Conservation (phyloP, 768 basidiomycete genomes). For the Epithele typhae region DNA sequence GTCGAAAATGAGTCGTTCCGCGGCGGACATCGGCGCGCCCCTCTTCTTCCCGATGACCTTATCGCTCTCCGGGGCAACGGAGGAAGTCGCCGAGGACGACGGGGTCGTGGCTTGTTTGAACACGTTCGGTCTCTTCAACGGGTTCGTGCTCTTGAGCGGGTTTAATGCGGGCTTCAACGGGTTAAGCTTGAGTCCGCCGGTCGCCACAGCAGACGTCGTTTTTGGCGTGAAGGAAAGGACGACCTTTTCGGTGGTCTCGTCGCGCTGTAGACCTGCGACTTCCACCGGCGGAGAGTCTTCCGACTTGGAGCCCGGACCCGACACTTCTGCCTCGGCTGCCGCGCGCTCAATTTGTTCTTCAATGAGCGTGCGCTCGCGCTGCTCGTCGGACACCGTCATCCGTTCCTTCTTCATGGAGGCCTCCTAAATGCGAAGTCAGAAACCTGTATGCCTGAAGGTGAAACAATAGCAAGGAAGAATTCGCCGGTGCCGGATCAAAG, state of each 20-base stretch:
- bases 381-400: conserved; percentile 88
- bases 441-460: neutral
- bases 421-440: conserved; percentile 42
- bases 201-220: conserved; percentile 22
- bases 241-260: conserved; percentile 68
- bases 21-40: conserved; percentile 67
- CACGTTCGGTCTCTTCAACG: conserved; percentile 70
- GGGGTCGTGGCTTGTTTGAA: conserved; percentile 52
- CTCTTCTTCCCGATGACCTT: conserved; percentile 56
- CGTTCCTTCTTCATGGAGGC: conserved; percentile 90
- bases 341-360: conserved; percentile 94
- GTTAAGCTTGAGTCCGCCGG: conserved; percentile 21
- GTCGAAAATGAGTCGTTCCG: conserved; percentile 83
- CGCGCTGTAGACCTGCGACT: conserved; percentile 65
- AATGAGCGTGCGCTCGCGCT: conserved; percentile 85
- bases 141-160: conserved; percentile 56
- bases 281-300: conserved; percentile 25
- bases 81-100: conserved; percentile 26
- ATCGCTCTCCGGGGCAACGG: conserved; percentile 27
- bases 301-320: conserved; percentile 22
- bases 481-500: no score
- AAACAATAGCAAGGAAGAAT: no score
- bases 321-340: conserved; percentile 37
- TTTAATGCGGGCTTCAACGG: conserved; percentile 54
- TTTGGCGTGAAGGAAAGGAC: conserved; percentile 70